Percentiles rank a stretch among this genome's conserved stretches.
Conservation (phyloP, 106 monocot species). For the Acorus gramineus region DNA sequence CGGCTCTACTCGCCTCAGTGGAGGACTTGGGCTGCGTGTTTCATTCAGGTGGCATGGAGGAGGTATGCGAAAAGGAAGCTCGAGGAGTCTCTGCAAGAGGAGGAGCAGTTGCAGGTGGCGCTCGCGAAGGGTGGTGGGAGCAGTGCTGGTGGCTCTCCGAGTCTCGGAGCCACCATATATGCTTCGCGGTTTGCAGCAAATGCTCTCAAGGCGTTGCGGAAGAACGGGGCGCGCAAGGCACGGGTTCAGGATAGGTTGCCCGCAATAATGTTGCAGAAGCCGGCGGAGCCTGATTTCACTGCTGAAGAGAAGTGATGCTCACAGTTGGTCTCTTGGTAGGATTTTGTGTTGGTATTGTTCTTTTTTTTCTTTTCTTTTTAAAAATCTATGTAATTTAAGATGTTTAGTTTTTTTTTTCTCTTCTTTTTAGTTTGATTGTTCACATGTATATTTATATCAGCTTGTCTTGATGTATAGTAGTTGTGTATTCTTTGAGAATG, state of each 20-base stretch:
- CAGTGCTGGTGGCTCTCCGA: constrained; percentile 11
- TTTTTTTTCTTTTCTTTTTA: no score
- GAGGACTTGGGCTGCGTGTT: constrained; percentile 64
- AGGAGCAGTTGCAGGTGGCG: constrained; percentile 35
- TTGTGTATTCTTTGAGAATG: no score
- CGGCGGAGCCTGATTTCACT: constrained; percentile 49
- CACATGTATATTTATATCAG: no score
- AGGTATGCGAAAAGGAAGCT: constrained; percentile 36
- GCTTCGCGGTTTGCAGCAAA: constrained; percentile 47
- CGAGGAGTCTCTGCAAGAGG: constrained; percentile 37
- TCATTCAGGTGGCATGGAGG: constrained; percentile 57
- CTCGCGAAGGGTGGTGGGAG: constrained; percentile 11
- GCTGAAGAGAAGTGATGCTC: constrained; percentile 3
- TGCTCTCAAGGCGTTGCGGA: constrained; percentile 20
- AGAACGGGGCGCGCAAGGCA: constrained; percentile 18
- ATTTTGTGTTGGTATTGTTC: no score
- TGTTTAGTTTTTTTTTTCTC: no score
- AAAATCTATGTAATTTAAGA: no score
- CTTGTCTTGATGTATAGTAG: no score
- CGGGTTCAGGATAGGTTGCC: constrained; percentile 36
- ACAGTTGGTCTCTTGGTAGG: no score
- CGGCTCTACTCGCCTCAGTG: constrained; percentile 52
- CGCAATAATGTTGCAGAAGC: constrained; percentile 41
- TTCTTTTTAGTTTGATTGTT: no score
- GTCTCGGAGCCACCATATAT: constrained; percentile 46